Conservation (phyloP, 2,329 filamentous ascomycete genomes). For the Penicillium italicum region DNA sequence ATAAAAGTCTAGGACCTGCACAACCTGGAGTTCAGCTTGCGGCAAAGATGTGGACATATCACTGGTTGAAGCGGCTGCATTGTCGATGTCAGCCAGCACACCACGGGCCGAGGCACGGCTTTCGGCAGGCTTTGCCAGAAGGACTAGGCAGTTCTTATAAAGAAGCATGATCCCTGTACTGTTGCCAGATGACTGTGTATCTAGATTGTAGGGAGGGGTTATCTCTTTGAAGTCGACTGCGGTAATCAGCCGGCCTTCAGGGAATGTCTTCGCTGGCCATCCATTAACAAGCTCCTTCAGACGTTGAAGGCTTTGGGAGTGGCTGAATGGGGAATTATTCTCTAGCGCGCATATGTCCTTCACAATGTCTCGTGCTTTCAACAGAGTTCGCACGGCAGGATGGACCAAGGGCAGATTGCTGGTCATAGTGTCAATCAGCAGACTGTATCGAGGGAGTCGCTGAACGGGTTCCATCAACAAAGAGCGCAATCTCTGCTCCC, state of each 20-base stretch:
- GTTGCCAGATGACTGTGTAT: constrained; percentile 42
- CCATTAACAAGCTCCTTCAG: constrained; percentile 71
- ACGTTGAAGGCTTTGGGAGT: constrained; percentile 69
- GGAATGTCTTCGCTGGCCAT: constrained; percentile 70
- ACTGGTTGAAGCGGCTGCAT: constrained; percentile 58
- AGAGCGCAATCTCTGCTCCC: constrained; percentile 86
- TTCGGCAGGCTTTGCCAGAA: constrained; percentile 67
- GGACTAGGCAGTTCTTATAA: constrained; percentile 76
- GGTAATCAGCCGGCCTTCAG: constrained; percentile 73
- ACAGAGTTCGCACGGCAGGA: constrained; percentile 74
- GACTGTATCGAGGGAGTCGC: constrained; percentile 84
- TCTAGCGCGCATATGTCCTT: constrained; percentile 96
- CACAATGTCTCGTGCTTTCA: constrained; percentile 88
- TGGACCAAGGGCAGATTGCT: constrained; percentile 80
- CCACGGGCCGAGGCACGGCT: constrained; percentile 68
- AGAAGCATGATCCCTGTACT: constrained; percentile 71
- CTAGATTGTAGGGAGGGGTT: constrained; percentile 63
- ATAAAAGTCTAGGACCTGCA: constrained; percentile 65
- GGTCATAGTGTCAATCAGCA: constrained; percentile 94
- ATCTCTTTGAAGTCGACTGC: constrained; percentile 78
- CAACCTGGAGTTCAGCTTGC: constrained; percentile 69
- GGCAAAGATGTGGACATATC: constrained; percentile 25
- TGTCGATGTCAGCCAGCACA: constrained; percentile 79
- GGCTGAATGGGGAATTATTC: constrained; percentile 60
- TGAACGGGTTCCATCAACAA: constrained; percentile 95